Evolutionary conservation across 75 land plant species (phyloP), one percentile per base, ranked within the genome.

Genomic region (Pinus albicaulis): DNA sequence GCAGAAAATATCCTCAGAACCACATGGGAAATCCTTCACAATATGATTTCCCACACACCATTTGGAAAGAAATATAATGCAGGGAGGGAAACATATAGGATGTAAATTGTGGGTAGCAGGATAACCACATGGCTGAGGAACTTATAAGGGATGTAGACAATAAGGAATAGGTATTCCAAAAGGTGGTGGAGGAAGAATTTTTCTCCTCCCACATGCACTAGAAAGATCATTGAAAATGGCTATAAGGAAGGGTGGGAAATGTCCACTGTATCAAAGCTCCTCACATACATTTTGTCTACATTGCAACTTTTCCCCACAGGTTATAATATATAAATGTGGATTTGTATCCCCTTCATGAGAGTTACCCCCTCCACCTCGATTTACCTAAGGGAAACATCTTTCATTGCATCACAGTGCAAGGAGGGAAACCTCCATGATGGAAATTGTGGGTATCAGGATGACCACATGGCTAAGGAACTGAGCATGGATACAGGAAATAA

Each of bases 111-210:
- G 31, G 31, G 31, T 31, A 31, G 31, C 31, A 31, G 31, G 31
- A 31, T 31, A 98, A 24, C 96, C 99, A 84, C 98, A 98, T 22
- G 93, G 89, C 78, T 90, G 99, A 62, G 98, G 87, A 71, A 92
- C 72, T 2, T 87, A 88, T 41, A 95, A 95, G 11, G 91, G 87
- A 38, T 80, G 81, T 17, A 84, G 82, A 76, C 98, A 98, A 10
- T 91, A 80, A 16, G 99, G 99, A 15, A 79, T 79, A 23, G 89
- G 96, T 11, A 96, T 98, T 44, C 98, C 99, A 83, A 98, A 98
- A n/a, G 99, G 94, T 59, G 86, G 83, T 23, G 99, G 99, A 56
- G 99, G 95, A 34, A 0, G 0, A 28, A 28, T 28, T 28, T 0
- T 28, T 1, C 0, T 28, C 28, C 28, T 28, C 28, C 28, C 98